phyloP scores from a whole-genome alignment of 2,329 filamentous ascomycete species.

The Cytospora piceicola region DNA sequence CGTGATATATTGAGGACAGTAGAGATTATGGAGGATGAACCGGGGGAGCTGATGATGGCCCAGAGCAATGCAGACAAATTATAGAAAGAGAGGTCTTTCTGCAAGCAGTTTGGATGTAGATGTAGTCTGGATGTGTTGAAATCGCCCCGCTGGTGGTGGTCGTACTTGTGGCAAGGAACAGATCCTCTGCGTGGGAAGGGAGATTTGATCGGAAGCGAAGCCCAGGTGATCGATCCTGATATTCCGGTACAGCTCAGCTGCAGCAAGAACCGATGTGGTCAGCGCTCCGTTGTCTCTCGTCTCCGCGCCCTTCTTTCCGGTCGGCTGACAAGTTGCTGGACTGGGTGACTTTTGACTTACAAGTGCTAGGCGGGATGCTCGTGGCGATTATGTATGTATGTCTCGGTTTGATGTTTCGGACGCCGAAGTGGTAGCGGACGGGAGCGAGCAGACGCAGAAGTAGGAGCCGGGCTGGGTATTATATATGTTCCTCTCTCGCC shows the following conservation, averaged over 20 bases:
- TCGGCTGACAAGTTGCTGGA: not conserved
- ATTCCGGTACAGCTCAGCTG: not conserved
- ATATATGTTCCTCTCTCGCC: not conserved
- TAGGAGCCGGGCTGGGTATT: not conserved
- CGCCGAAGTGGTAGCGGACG: slow-evolving; percentile 17
- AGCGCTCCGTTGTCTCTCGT: slow-evolving; percentile 2
- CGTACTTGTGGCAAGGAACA: not conserved
- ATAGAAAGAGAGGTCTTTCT: not conserved
- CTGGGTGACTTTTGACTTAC: slow-evolving; percentile 10
- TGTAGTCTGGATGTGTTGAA: not conserved
- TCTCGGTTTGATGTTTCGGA: slow-evolving; percentile 9
- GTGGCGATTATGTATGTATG: not conserved
- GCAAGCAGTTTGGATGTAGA: not conserved
- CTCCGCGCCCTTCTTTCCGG: not conserved
- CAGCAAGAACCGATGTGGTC: slow-evolving; percentile 1
- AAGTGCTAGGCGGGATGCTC: slow-evolving; percentile 7
- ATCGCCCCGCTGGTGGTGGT: not conserved
- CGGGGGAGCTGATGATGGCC: not conserved
- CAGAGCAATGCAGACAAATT: not conserved
- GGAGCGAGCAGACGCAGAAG: not conserved
- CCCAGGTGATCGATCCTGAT: not conserved
- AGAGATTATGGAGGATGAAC: not conserved
- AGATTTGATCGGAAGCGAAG: not conserved
- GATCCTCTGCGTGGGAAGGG: slow-evolving; percentile 11
- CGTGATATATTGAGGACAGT: not conserved